Evolutionary conservation across 306 rosid genomes (phyloP), one percentile per base, ranked within the genome.

Genomic region (Casuarina cunninghamiana): DNA sequence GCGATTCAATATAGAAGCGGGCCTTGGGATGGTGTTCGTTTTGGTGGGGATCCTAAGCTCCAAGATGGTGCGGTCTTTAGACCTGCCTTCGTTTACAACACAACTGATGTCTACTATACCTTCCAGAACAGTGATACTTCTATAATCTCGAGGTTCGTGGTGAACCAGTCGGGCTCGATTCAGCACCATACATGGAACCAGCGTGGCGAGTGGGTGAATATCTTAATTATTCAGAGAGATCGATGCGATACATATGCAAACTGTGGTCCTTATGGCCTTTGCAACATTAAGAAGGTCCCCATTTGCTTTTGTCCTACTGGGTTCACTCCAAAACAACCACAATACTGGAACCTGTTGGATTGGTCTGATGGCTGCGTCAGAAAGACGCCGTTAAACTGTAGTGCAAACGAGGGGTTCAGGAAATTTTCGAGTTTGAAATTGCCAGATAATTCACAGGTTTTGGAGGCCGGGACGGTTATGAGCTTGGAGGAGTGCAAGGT

Each of bases 241-340:
- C 51, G 8, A 0, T 88, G 91, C 73, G 83, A 88, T 53, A 75
- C 46, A 5, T 88, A 88, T 73, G 83, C 75, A 0, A 49, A 65
- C 21, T 88, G 91, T 54, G 91, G 91, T 26, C 69, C 84, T 66
- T 83, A 81, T 63, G 88, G 85, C 1, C 51, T 39, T 73, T 86
- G 89, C 43, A 16, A 19, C 61, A 74, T 73, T 1, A 73, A 53
- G 19, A 69, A 53, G 71, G 71, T 75, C 8, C 84, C 77, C 0
- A 10, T 76, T 61, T 82, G 88, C 74, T 38, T 46, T 43, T 85
- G 88, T 38, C 77, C 80, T 79, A 53, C 48, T 35, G 88, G 88
- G 58, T 82, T 85, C 71, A 77, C 65, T 65, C 86, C 86, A 37
- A 82, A 43, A 74, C 1, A 13, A 32, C n/a, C 71, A 1, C 49